These are phyloP conservation scores for Penicillium paxilli DNA, from an alignment of 495 filamentous ascomycete genomes.

Conservation along the genomic window DNA sequence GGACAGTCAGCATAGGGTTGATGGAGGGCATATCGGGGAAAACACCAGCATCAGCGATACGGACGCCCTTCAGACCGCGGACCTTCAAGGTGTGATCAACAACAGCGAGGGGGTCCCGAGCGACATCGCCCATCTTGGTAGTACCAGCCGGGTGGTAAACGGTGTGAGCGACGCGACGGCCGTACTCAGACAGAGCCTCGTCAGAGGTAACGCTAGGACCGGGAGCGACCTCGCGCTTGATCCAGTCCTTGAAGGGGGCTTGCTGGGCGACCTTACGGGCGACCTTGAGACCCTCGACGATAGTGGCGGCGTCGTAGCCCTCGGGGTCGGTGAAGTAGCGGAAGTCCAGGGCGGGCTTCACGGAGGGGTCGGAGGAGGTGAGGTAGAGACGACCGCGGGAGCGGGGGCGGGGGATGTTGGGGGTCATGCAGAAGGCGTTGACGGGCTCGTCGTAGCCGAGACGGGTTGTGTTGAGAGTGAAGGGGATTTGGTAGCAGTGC, in stretches of 20 bases:
- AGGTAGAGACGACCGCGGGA: constrained; percentile 72
- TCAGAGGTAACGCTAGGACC: constrained; percentile 68
- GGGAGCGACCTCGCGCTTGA: constrained; percentile 77
- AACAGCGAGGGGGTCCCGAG: constrained; percentile 62
- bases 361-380: constrained; percentile 65
- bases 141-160: constrained; percentile 87
- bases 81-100: constrained; percentile 60
- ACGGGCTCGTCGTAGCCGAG: constrained; percentile 72
- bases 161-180: constrained; percentile 72
- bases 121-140: constrained; percentile 78
- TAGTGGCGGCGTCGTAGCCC: constrained; percentile 78
- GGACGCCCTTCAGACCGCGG: constrained; percentile 56
- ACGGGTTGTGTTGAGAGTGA: constrained; percentile 69
- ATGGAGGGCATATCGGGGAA: constrained; percentile 67
- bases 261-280: constrained; percentile 70
- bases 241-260: constrained; percentile 74
- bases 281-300: constrained; percentile 74
- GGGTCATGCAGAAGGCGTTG: constrained; percentile 89
- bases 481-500: constrained; percentile 90
- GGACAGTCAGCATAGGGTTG: constrained; percentile 68
- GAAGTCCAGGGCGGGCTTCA: constrained; percentile 84
- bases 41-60: constrained; percentile 67
- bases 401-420: constrained; percentile 82
- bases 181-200: constrained; percentile 73
- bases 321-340: constrained; percentile 84